phyloP scores from a whole-genome alignment of 1,284 basidiomycete species.

The Pyrrhoderma lamaoense region DNA sequence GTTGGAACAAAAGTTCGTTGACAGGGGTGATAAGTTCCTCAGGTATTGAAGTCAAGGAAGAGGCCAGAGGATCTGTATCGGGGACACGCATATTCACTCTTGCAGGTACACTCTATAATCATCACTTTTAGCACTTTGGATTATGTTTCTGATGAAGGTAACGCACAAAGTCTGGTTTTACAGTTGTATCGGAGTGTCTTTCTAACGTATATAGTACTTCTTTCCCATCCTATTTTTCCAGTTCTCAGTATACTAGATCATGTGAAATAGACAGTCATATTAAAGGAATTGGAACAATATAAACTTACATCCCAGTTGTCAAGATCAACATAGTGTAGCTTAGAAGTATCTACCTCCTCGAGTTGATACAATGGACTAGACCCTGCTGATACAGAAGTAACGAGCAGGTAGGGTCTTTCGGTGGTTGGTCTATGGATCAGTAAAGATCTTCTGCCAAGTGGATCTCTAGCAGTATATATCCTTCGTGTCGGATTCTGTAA shows the following conservation, averaged over 20 bases:
- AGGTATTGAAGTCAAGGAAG: conserved; percentile 39
- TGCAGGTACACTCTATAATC: conserved; percentile 36
- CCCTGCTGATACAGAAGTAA: conserved; percentile 63
- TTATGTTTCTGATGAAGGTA: too few relatives aligned
- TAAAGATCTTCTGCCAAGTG: conserved; percentile 86
- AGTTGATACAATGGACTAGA: conserved; percentile 36
- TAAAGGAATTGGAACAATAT: too few relatives aligned
- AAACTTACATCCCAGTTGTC: too few relatives aligned
- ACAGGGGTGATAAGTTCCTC: conserved; percentile 37
- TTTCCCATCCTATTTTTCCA: neutral
- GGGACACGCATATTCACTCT: conserved; percentile 44
- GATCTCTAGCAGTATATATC: conserved; percentile 81
- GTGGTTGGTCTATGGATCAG: conserved; percentile 55
- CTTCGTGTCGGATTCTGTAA: conserved; percentile 37
- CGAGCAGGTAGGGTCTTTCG: conserved; percentile 44
- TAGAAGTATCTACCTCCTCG: conserved; percentile 57
- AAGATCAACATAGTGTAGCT: conserved; percentile 36
- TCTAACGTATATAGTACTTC: too few relatives aligned
- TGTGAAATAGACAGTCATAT: too few relatives aligned
- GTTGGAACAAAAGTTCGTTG: conserved; percentile 43
- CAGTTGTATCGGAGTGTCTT: too few relatives aligned
- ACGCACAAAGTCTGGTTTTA: too few relatives aligned
- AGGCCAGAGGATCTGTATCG: conserved; percentile 31
- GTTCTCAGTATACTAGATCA: too few relatives aligned
- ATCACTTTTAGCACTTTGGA: too few relatives aligned